Percentiles rank a stretch among this genome's conserved stretches.
phyloP scores from a whole-genome alignment of 371 early-diverging fungal genomes.

The Chytridium lagenaria region DNA sequence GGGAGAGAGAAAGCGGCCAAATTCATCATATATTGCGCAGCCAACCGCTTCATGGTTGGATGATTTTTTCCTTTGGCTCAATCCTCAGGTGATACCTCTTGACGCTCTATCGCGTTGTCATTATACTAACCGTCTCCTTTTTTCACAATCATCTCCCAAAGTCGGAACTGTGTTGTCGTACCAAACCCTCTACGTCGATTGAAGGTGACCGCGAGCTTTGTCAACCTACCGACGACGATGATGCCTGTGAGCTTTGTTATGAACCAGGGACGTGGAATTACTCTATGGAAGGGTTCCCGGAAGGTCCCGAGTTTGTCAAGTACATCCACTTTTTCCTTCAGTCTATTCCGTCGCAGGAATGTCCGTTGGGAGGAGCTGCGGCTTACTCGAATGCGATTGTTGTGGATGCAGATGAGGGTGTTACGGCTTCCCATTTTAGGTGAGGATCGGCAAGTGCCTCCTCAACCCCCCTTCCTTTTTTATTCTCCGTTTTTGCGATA shows the following conservation, averaged over 20 bases:
- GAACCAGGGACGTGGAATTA: slow-evolving; percentile 1
- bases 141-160: not conserved
- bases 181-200: not conserved
- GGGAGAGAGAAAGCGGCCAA: not conserved
- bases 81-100: slow-evolving; percentile 13
- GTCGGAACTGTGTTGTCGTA: slow-evolving; percentile 3
- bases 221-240: slow-evolving; percentile 3
- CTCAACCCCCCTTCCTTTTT: not conserved
- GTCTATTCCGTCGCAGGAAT: slow-evolving; percentile 10
- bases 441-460: not conserved
- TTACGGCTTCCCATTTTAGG: not conserved
- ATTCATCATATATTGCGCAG: not conserved
- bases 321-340: not conserved
- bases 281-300: slow-evolving; percentile 9
- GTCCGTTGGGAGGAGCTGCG: slow-evolving; percentile 5
- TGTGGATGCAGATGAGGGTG: not conserved
- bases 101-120: too few species aligned
- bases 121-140: not conserved
- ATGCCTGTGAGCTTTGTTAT: slow-evolving; percentile 3
- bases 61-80: slow-evolving; percentile 11
- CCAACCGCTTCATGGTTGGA: slow-evolving; percentile 5
- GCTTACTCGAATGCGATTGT: slow-evolving; percentile 9
- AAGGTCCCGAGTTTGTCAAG: not conserved
- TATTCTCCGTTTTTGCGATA: too few species aligned
- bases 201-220: not conserved